These are phyloP conservation scores for Malus hybrid DNA, from an alignment of 331 rosid species.

Conservation along the genomic window DNA sequence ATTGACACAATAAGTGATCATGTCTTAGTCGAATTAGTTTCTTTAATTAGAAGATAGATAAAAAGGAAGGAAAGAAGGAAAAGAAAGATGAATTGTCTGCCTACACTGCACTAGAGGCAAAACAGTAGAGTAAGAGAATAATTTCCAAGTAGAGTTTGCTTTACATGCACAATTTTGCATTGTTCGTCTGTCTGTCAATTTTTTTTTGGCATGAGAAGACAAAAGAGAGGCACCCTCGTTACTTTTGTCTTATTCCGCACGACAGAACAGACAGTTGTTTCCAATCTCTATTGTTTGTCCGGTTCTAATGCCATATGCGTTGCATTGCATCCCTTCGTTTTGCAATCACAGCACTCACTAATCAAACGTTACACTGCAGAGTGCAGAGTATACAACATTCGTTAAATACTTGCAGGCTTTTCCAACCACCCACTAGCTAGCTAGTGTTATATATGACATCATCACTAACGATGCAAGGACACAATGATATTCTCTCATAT, in stretches of 20 bases:
- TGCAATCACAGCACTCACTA: neutral
- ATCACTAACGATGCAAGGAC: too few species aligned
- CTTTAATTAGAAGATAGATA: too few species aligned
- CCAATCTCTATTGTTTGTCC: neutral
- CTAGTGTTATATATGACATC: too few species aligned
- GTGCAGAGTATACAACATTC: neutral
- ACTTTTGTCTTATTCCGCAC: neutral
- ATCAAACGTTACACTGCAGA: neutral
- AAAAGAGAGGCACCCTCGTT: neutral
- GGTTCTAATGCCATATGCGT: neutral
- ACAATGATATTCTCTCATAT: too few species aligned
- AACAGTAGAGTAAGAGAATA: neutral
- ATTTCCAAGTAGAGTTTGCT: neutral
- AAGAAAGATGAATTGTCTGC: too few species aligned
- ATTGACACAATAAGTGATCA: neutral
- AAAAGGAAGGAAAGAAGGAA: too few species aligned
- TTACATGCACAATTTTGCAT: neutral
- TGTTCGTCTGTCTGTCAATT: neutral
- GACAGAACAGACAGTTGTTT: neutral
- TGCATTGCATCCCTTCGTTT: neutral
- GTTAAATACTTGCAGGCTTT: neutral
- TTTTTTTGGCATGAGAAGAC: neutral
- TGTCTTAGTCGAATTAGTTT: neutral
- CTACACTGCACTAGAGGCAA: too few species aligned
- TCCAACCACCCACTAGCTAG: too few species aligned